These are phyloP conservation scores for Lipomyces orientalis DNA, from an alignment of 805 yeast species.

Conservation along the genomic window DNA sequence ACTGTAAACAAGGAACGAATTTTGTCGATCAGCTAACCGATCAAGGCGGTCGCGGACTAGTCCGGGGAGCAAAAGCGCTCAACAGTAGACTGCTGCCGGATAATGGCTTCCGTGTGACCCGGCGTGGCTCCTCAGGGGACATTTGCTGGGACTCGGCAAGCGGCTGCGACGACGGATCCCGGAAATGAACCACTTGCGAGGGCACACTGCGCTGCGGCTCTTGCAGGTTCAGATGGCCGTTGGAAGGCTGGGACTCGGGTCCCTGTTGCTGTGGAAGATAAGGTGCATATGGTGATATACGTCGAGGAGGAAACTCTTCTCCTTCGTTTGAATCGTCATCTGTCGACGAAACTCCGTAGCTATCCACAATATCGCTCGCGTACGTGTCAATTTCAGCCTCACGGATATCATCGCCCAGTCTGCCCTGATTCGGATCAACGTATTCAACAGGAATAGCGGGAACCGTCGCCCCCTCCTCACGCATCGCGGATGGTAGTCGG, in stretches of 20 bases:
- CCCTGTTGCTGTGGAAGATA: neutral
- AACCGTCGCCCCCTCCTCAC: neutral
- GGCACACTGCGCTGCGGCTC: conserved; percentile 1
- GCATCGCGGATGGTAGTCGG: conserved; percentile 4
- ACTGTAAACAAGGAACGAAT: neutral
- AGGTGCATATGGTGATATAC: neutral
- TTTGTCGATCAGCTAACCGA: conserved; percentile 3
- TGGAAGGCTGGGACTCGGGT: conserved; percentile 4
- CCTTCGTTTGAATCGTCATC: neutral
- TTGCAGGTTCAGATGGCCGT: conserved; percentile 5
- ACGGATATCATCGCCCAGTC: conserved; percentile 4
- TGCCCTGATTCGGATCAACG: conserved; percentile 3
- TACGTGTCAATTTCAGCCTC: conserved; percentile 1
- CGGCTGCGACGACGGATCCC: neutral
- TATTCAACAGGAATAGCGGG: conserved; percentile 8
- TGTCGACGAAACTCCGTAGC: conserved; percentile 9
- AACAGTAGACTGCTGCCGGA: conserved; percentile 5
- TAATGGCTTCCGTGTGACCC: conserved; percentile 6
- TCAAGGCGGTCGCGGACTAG: conserved; percentile 4
- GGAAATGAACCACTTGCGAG: neutral
- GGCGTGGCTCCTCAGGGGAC: conserved; percentile 12
- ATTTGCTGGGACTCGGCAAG: conserved; percentile 7
- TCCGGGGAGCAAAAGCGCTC: neutral
- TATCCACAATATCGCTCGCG: conserved; percentile 16
- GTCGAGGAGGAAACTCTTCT: conserved; percentile 3